phyloP scores from a whole-genome alignment of 371 early-diverging fungal genomes.

The Syncephalis plumigaleata region DNA sequence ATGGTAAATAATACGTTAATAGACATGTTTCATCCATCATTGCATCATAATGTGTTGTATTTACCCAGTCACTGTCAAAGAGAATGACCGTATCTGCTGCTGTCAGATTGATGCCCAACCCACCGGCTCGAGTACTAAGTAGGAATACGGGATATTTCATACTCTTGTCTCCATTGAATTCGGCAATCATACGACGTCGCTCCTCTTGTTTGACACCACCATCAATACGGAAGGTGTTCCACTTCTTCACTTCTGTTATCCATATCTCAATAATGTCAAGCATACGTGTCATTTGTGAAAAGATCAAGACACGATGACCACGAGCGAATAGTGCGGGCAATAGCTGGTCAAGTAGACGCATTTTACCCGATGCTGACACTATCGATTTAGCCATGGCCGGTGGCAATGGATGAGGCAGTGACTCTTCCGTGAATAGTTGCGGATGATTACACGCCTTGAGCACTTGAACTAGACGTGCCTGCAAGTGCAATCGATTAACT shows the following conservation, averaged over 20 bases:
- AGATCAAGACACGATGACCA: slow-evolving; percentile 82
- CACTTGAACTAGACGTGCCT: slow-evolving; percentile 82
- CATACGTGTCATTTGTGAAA: slow-evolving; percentile 88
- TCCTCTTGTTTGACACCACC: slow-evolving; percentile 68
- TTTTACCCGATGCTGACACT: slow-evolving; percentile 67
- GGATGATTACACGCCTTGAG: slow-evolving; percentile 95
- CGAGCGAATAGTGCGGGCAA: slow-evolving; percentile 53
- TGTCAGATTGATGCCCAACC: slow-evolving; percentile 87
- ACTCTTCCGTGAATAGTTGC: slow-evolving; percentile 69
- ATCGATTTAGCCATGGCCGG: slow-evolving; percentile 31
- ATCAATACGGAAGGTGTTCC: slow-evolving; percentile 87
- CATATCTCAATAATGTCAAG: slow-evolving; percentile 87
- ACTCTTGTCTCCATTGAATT: slow-evolving; percentile 35
- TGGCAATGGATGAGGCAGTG: slow-evolving; percentile 26
- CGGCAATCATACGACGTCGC: slow-evolving; percentile 44
- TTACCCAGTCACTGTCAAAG: slow-evolving; percentile 86
- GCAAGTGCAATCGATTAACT: slow-evolving; percentile 24
- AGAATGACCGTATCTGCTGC: slow-evolving; percentile 90
- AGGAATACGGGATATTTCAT: slow-evolving; percentile 62
- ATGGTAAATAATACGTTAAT: background rate
- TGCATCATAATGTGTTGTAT: slow-evolving; percentile 2
- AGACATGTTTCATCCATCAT: background rate
- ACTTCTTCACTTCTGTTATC: slow-evolving; percentile 49
- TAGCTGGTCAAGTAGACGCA: slow-evolving; percentile 68
- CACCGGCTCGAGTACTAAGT: slow-evolving; percentile 94